Evolutionary conservation across 306 rosid genomes (phyloP).

Genomic region (Castanospermum australe): DNA sequence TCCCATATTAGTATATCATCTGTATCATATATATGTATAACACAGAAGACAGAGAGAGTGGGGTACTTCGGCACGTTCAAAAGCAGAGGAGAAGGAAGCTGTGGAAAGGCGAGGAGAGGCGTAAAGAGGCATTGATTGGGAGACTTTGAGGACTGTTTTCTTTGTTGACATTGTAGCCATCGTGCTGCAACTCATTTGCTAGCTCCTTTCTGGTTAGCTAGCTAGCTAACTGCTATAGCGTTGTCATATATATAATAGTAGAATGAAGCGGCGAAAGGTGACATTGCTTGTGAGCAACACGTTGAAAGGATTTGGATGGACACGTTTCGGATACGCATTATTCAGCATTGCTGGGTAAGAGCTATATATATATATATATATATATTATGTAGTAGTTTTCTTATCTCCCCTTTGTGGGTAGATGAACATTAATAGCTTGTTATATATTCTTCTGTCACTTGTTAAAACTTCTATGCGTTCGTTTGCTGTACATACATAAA

Average conservation of each 20-base stretch:
- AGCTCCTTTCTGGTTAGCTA: background rate
- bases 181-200: background rate
- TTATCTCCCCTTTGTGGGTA: background rate
- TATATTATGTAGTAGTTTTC: too few species aligned
- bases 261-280: constrained; percentile 10
- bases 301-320: constrained; percentile 16
- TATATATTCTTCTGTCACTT: too few species aligned
- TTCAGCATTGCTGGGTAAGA: too few species aligned
- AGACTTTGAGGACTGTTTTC: background rate
- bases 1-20: too few species aligned
- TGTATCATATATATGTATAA: too few species aligned
- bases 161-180: constrained; percentile 15
- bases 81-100: constrained; percentile 31
- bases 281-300: constrained; percentile 10
- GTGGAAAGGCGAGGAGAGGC: background rate
- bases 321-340: constrained; percentile 1
- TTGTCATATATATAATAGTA: background rate
- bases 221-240: background rate
- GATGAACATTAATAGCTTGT: background rate
- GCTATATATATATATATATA: too few species aligned
- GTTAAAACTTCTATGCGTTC: too few species aligned
- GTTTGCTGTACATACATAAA: too few species aligned
- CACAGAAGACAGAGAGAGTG: background rate
- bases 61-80: constrained; percentile 32
- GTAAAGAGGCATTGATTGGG: background rate